These are phyloP conservation scores for Leishmania major DNA, from an alignment of 208 protist species.

Conservation along the genomic window DNA sequence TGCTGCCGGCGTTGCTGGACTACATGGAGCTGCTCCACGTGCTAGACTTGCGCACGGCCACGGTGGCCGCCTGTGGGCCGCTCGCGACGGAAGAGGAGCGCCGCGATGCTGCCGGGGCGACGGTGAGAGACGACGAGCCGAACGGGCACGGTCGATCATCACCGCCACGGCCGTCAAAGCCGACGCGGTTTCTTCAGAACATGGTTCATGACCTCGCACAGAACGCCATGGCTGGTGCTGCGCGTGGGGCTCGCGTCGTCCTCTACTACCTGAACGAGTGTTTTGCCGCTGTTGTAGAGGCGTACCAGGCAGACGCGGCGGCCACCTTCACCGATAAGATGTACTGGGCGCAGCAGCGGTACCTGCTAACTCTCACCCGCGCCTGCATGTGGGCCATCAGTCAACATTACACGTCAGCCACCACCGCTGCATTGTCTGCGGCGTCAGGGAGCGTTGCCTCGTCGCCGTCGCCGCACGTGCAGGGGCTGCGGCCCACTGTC, in stretches of 20 bases:
- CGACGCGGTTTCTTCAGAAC: constrained; percentile 17
- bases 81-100: not conserved
- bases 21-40: constrained; percentile 21
- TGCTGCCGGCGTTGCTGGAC: constrained; percentile 25
- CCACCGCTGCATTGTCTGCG: not conserved
- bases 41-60: constrained; percentile 15
- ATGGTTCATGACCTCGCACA: constrained; percentile 15
- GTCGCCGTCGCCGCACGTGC: not conserved
- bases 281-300: constrained; percentile 15
- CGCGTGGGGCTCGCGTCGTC: constrained; percentile 25
- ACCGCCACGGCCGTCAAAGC: not conserved
- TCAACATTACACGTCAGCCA: constrained; percentile 13
- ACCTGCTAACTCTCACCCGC: constrained; percentile 17
- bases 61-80: not conserved
- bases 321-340: constrained; percentile 1
- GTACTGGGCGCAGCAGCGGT: constrained; percentile 33
- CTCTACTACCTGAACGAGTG: constrained; percentile 24
- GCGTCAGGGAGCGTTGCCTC: too few relatives aligned
- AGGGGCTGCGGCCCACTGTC: not conserved
- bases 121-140: not conserved
- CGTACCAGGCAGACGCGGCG: not conserved
- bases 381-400: constrained; percentile 25
- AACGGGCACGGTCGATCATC: not conserved
- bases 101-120: not conserved
- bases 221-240: constrained; percentile 1